phyloP scores from a whole-genome alignment of 2,329 filamentous ascomycete species.

The Colletotrichum viniferum region DNA sequence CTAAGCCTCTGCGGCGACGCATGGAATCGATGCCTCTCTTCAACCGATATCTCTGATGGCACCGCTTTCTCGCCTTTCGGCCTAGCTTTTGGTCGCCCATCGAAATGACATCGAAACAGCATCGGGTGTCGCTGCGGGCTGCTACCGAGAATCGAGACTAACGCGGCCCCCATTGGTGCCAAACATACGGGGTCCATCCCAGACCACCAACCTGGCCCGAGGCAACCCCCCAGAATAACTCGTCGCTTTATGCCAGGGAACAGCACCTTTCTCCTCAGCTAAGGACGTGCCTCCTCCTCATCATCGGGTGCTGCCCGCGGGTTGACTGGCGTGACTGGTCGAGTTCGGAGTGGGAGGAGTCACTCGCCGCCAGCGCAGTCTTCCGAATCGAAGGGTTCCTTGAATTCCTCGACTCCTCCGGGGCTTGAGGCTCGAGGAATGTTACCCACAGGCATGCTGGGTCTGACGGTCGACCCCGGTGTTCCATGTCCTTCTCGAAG shows the following conservation, averaged over 20 bases:
- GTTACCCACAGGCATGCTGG: not conserved
- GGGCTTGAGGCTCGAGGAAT: not conserved
- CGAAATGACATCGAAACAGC: not conserved
- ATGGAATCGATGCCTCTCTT: not conserved
- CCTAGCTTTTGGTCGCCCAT: not conserved
- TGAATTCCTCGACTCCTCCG: not conserved
- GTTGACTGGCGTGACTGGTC: not conserved
- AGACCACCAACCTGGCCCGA: not conserved
- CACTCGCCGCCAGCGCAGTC: not conserved
- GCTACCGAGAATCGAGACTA: constrained; percentile 12
- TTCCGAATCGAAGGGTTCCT: not conserved
- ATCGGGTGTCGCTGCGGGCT: constrained; percentile 3
- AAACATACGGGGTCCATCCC: constrained; percentile 2
- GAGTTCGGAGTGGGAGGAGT: not conserved
- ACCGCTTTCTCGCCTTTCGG: not conserved
- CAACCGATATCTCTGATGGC: not conserved
- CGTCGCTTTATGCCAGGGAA: not conserved
- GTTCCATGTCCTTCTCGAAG: constrained; percentile 18
- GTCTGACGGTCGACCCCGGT: not conserved
- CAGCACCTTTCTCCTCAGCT: not conserved
- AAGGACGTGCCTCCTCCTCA: not conserved
- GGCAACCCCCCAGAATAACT: not conserved
- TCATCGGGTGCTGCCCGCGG: not conserved
- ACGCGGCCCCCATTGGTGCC: not conserved
- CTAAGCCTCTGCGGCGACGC: not conserved